phyloP scores from a whole-genome alignment of 164 flowering plant species.

The Hamamelis virginiana region DNA sequence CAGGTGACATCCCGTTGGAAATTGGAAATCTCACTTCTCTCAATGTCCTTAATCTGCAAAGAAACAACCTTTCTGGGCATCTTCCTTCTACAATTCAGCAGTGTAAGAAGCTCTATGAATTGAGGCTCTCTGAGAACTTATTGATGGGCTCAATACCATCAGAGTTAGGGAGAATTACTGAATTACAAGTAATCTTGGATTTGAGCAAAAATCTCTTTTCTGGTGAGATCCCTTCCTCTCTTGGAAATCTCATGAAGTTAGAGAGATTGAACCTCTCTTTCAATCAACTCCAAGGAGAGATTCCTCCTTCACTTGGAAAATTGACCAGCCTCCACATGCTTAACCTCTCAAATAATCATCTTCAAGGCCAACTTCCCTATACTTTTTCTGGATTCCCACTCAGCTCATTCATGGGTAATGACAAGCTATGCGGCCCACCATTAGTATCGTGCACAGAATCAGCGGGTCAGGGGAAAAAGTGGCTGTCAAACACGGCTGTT shows the following conservation, averaged over 20 bases:
- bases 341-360: constrained; percentile 73
- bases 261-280: constrained; percentile 79
- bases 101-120: constrained; percentile 72
- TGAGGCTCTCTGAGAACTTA: constrained; percentile 65
- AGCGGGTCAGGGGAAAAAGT: constrained; percentile 14
- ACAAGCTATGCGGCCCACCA: constrained; percentile 77
- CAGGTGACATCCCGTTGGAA: constrained; percentile 68
- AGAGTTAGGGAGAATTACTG: constrained; percentile 67
- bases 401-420: constrained; percentile 63
- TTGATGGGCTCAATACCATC: constrained; percentile 67
- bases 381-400: constrained; percentile 60
- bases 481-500: constrained; percentile 52
- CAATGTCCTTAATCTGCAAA: constrained; percentile 71
- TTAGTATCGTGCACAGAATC: constrained; percentile 38
- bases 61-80: constrained; percentile 67
- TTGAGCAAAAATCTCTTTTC: constrained; percentile 61
- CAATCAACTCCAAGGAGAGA: constrained; percentile 65
- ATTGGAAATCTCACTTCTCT: constrained; percentile 68
- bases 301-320: constrained; percentile 65
- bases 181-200: constrained; percentile 76
- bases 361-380: constrained; percentile 63
- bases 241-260: constrained; percentile 67
- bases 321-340: constrained; percentile 74
- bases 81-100: constrained; percentile 71
- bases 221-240: constrained; percentile 74